Percentiles rank a stretch among this genome's conserved stretches.
Evolutionary conservation across 352 stramenopile species (phyloP).

Genomic region (Pythium rishiriense): DNA sequence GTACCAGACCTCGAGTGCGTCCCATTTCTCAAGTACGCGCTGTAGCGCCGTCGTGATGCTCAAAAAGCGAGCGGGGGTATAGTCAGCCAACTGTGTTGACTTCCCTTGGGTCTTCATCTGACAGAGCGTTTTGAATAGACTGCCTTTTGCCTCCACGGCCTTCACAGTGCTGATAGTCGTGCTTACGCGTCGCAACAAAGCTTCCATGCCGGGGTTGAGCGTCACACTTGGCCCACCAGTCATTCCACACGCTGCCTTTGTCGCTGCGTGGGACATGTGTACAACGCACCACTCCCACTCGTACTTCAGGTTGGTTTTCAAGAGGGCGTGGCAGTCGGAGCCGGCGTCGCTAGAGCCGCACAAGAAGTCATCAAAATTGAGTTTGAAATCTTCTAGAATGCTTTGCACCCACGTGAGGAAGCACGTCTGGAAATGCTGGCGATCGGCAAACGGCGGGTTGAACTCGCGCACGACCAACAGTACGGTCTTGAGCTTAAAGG

Average conservation of each 20-base stretch:
- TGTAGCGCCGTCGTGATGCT: no score
- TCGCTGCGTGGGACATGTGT: constrained; percentile 7
- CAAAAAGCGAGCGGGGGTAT: no score
- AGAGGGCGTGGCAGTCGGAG: constrained; percentile 5
- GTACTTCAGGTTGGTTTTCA: not conserved
- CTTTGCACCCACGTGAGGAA: constrained; percentile 1
- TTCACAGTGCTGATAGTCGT: no score
- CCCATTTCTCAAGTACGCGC: no score
- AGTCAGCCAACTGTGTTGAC: no score
- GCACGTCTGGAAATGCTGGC: not conserved
- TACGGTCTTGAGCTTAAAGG: constrained; percentile 6
- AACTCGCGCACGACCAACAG: constrained; percentile 4
- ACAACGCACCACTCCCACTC: constrained; percentile 12
- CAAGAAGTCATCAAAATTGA: not conserved
- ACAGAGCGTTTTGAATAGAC: no score
- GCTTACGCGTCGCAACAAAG: no score
- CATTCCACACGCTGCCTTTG: constrained; percentile 2
- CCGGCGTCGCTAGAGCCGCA: not conserved
- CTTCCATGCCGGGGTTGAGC: not conserved
- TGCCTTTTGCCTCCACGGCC: no score
- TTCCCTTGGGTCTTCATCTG: no score
- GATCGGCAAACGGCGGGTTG: not conserved
- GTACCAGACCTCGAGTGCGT: no score
- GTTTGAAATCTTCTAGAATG: constrained; percentile 1
- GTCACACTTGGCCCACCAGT: not conserved